phyloP scores from a whole-genome alignment of 352 stramenopile species.

The Globisporangium viniferum region DNA sequence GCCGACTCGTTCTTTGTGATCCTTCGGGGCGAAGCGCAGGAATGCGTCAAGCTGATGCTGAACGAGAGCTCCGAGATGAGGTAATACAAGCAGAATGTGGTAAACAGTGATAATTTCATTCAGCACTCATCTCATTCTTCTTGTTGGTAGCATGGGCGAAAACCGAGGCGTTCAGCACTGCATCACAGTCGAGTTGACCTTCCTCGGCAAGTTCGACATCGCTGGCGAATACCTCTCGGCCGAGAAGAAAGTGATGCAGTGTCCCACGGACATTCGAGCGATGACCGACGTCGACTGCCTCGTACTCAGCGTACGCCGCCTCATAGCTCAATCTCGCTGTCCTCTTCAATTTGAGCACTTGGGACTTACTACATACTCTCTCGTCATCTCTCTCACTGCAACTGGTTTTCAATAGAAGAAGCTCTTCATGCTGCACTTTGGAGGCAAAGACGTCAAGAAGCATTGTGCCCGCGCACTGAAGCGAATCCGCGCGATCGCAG shows the following conservation, averaged over 20 bases:
- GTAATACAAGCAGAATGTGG: constrained; percentile 13
- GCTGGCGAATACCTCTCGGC: constrained; percentile 72
- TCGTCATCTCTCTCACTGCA: neutral
- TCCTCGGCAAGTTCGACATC: constrained; percentile 78
- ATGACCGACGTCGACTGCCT: constrained; percentile 70
- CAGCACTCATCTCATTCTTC: neutral
- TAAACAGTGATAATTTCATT: neutral
- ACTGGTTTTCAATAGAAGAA: constrained; percentile 40
- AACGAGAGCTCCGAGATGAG: constrained; percentile 59
- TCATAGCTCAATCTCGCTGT: constrained; percentile 1
- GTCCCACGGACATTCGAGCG: constrained; percentile 70
- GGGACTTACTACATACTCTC: neutral
- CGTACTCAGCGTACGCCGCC: constrained; percentile 54
- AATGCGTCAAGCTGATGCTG: constrained; percentile 62
- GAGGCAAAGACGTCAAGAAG: constrained; percentile 60
- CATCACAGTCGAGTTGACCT: constrained; percentile 73
- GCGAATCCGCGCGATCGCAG: constrained; percentile 46
- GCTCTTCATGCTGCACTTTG: constrained; percentile 70
- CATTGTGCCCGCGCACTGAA: constrained; percentile 44
- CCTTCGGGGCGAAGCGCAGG: constrained; percentile 65
- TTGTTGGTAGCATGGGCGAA: constrained; percentile 43
- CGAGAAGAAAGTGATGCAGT: constrained; percentile 66
- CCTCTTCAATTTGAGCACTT: neutral
- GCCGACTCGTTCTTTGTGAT: constrained; percentile 80
- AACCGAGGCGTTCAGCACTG: constrained; percentile 57